A percentile compares a stretch with the other conserved stretches of the same genome.
These are phyloP conservation scores for Kockovaella imperatae DNA, from an alignment of 768 basidiomycete genomes.

Conservation along the genomic window DNA sequence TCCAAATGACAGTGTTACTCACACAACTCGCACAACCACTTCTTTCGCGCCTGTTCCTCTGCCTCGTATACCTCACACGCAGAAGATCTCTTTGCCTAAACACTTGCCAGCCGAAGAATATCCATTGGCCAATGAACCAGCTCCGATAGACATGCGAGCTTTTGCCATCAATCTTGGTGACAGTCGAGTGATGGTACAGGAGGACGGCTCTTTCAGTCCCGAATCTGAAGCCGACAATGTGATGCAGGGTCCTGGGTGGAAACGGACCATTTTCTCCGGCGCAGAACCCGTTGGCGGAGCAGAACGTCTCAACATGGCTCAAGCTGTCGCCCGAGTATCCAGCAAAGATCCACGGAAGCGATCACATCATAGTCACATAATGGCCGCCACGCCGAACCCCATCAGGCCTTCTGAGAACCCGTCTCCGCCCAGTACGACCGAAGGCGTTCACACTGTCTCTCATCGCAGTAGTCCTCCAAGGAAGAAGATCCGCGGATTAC, in stretches of 20 bases:
- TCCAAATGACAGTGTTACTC: constrained; percentile 36
- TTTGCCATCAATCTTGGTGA: constrained; percentile 32
- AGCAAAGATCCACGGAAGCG: constrained; percentile 28
- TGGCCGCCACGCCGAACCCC: constrained; percentile 3
- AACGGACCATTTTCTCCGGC: neutral
- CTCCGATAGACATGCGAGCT: constrained; percentile 32
- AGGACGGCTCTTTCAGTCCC: constrained; percentile 10
- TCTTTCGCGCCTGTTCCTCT: constrained; percentile 30
- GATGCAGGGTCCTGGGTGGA: constrained; percentile 9
- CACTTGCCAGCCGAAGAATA: constrained; percentile 19
- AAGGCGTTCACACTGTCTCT: neutral
- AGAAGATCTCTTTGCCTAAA: constrained; percentile 15
- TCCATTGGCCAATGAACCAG: constrained; percentile 28
- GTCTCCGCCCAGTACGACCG: constrained; percentile 7
- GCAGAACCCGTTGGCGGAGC: neutral
- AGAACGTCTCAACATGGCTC: constrained; percentile 10
- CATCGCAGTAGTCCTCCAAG: constrained; percentile 27
- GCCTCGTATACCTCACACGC: constrained; percentile 26
- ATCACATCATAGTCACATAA: constrained; percentile 12
- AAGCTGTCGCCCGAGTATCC: constrained; percentile 14
- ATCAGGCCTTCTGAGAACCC: constrained; percentile 2
- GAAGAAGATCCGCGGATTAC: constrained; percentile 25
- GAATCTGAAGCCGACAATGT: neutral
- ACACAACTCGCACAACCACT: constrained; percentile 36
- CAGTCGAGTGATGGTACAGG: constrained; percentile 28